phyloP scores from a whole-genome alignment of 805 yeast species.

The Wickerhamomyces chaumierensis region DNA sequence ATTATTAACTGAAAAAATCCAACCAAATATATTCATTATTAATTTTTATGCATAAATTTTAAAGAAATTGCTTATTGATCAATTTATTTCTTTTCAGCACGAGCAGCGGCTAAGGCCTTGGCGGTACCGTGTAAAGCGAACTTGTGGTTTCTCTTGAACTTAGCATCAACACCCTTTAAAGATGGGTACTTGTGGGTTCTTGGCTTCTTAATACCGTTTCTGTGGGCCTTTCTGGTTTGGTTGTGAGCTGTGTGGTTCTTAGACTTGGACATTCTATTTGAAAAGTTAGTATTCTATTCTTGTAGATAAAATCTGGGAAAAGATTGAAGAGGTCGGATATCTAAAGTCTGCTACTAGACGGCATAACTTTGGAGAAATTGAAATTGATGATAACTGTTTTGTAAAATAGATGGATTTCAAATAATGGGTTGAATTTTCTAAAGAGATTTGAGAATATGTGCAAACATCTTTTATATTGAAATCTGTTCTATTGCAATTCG shows the following conservation, averaged over 20 bases:
- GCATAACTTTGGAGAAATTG: too few species aligned
- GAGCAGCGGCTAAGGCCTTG: slow-evolving; percentile 80
- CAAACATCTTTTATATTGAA: too few species aligned
- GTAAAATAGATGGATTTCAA: too few species aligned
- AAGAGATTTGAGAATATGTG: too few species aligned
- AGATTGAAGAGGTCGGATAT: too few species aligned
- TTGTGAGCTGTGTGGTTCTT: slow-evolving; percentile 99
- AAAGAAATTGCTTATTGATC: not conserved
- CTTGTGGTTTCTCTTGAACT: slow-evolving; percentile 99
- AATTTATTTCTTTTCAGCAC: slow-evolving; percentile 35
- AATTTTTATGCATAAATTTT: not conserved
- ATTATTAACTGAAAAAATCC: not conserved
- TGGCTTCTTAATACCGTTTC: slow-evolving; percentile 99
- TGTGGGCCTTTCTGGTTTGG: slow-evolving; percentile 99
- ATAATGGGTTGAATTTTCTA: too few species aligned
- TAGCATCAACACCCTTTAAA: slow-evolving; percentile 97
- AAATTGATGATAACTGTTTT: too few species aligned
- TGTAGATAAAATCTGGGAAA: not conserved
- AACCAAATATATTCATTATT: not conserved
- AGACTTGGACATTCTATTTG: slow-evolving; percentile 81
- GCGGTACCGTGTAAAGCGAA: slow-evolving; percentile 97
- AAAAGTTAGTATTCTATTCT: slow-evolving; percentile 20
- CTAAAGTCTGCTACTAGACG: too few species aligned
- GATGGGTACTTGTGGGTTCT: slow-evolving; percentile 97
- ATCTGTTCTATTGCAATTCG: too few species aligned